Base-by-base conservation (phyloP, 768 basidiomycete genomes). In the Nidula microcarpa region DNA sequence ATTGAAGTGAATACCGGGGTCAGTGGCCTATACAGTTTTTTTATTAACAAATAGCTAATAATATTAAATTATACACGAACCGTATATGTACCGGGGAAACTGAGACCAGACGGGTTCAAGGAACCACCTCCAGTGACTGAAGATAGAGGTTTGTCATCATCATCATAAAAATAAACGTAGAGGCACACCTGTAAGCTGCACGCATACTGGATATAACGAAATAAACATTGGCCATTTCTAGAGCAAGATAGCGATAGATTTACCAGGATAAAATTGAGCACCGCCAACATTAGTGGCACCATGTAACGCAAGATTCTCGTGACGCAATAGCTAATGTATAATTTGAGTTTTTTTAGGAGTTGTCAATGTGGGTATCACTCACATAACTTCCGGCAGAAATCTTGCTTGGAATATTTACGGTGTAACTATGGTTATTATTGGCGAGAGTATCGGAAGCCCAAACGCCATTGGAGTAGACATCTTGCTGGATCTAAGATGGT, bases 301-400 rank as follows among this genome's bases (percentile, higher is more conserved):
- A 51, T 74, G 72, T 47, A 74, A 53, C 11, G 72, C 71, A n/a
- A 74, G 63, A 45, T 72, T 70, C 57, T 74, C 71, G 50, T 74
- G 72, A 6, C 71, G 69, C 34, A 74, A 63, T 36, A 74, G 59
- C 68, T 73, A 41, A 17, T 41, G 5, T 17, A 41, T 13, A 46
- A 23, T 10, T 3, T 1, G 34, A 10, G 8, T 9, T 30, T 30
- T 30, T 30, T 30, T 30, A 30, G 23, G 23, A 30, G 4, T 30
- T 30, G 3, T 30, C 23, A 30, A 30, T 30, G 23, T 30, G 4
- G 4, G 23, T 30, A 30, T 30, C 4, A 30, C 70, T 51, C 36
- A 71, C 71, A 52, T 74, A 74, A 55, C 58, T 62, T 33, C 70
- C 71, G n/a, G 70, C 55, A 16, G 68, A 56, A 36, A 72, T 72